A percentile compares a stretch with the other conserved stretches of the same genome.
Conservation (phyloP, 2,329 filamentous ascomycete species). For the Fusarium siculi region DNA sequence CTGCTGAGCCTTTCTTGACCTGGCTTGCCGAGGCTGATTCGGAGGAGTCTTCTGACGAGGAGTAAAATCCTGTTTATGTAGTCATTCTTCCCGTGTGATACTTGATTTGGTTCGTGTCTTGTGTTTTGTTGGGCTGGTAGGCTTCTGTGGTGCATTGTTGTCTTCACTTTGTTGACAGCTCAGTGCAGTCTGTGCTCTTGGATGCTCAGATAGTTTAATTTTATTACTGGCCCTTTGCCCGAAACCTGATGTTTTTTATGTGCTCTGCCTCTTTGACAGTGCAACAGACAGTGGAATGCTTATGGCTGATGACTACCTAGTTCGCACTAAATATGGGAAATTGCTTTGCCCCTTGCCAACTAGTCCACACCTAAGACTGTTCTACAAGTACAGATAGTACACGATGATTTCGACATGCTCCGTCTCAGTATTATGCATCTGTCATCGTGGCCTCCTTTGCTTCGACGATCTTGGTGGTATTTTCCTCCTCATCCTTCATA, state of each 20-base stretch:
- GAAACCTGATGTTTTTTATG: neutral
- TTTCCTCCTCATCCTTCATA: slow-evolving; percentile 34
- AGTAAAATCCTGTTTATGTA: slow-evolving; percentile 46
- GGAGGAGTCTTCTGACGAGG: slow-evolving; percentile 71
- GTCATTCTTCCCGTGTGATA: neutral
- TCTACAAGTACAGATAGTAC: slow-evolving; percentile 7
- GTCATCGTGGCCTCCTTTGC: slow-evolving; percentile 34
- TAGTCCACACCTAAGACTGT: slow-evolving; percentile 2
- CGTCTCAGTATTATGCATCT: slow-evolving; percentile 14
- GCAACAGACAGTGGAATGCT: neutral
- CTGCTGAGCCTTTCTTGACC: slow-evolving; percentile 90
- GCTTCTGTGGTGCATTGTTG: slow-evolving; percentile 5
- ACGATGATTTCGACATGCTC: neutral
- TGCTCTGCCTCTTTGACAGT: neutral
- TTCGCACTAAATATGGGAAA: slow-evolving; percentile 14
- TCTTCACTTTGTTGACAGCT: slow-evolving; percentile 1
- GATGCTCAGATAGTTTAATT: slow-evolving; percentile 34
- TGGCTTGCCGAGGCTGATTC: slow-evolving; percentile 90
- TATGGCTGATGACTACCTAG: neutral
- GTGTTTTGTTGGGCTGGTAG: neutral
- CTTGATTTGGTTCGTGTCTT: neutral
- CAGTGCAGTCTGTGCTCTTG: slow-evolving; percentile 29
- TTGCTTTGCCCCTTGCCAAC: slow-evolving; percentile 24
- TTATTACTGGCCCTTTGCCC: slow-evolving; percentile 13
- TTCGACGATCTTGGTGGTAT: neutral